Evolutionary conservation across 2,329 filamentous ascomycete genomes (phyloP).

Genomic region (Aspergillus melleus): DNA sequence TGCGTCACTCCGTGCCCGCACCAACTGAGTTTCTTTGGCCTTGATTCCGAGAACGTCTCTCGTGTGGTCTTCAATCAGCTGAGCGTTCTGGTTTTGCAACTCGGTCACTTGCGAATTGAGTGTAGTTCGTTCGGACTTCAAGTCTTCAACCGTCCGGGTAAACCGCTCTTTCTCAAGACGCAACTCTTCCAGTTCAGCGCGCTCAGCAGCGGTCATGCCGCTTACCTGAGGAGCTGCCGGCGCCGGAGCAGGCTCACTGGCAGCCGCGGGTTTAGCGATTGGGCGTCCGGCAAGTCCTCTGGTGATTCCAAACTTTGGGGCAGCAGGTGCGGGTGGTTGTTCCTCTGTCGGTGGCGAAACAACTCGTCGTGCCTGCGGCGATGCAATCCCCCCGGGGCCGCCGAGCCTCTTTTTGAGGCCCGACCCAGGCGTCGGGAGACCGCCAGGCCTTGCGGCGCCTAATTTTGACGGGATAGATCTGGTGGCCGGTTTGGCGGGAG

Average conservation of each 20-base stretch:
- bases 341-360: conserved; percentile 48
- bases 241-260: conserved; percentile 47
- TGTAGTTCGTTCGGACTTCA: conserved; percentile 77
- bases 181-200: conserved; percentile 88
- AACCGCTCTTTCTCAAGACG: conserved; percentile 80
- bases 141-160: conserved; percentile 72
- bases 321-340: conserved; percentile 42
- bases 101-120: conserved; percentile 87
- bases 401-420: conserved; percentile 48
- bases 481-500: conserved; percentile 48
- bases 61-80: conserved; percentile 95
- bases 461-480: conserved; percentile 48
- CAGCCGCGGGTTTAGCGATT: conserved; percentile 66
- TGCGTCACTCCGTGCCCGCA: conserved; percentile 84
- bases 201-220: conserved; percentile 75
- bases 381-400: conserved; percentile 41
- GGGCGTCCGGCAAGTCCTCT: conserved; percentile 82
- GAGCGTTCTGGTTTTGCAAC: conserved; percentile 93
- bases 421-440: conserved; percentile 42
- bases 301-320: conserved; percentile 63
- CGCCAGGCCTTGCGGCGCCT: conserved; percentile 43
- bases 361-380: conserved; percentile 42
- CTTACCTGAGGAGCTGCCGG: conserved; percentile 59
- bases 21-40: conserved; percentile 95
- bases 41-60: conserved; percentile 94